A percentile compares a stretch with the other conserved stretches of the same genome.
These are phyloP conservation scores for Kodamaea lidongshanica DNA, from an alignment of 805 yeast species.

Conservation along the genomic window DNA sequence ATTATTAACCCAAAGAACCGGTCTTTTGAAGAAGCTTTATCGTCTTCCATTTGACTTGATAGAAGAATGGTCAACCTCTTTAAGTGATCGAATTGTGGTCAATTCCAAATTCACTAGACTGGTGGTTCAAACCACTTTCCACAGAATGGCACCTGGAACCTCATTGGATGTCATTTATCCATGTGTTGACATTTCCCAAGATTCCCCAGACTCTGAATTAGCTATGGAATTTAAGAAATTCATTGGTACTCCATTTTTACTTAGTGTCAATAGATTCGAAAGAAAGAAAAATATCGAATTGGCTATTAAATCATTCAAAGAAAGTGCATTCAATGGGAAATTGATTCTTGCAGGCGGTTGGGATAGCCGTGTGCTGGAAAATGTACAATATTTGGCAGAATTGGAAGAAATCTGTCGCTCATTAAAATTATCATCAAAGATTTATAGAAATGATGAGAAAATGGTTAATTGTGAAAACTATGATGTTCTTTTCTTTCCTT, in stretches of 20 bases:
- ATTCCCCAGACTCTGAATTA: slow-evolving; percentile 16
- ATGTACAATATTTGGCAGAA: slow-evolving; percentile 62
- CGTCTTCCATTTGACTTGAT: slow-evolving; percentile 77
- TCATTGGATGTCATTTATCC: slow-evolving; percentile 52
- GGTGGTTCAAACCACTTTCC: slow-evolving; percentile 63
- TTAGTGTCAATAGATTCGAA: slow-evolving; percentile 87
- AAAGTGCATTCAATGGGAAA: slow-evolving; percentile 30
- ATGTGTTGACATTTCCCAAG: slow-evolving; percentile 54
- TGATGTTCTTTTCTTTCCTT: slow-evolving; percentile 71
- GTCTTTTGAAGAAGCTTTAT: slow-evolving; percentile 55
- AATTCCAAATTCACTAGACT: slow-evolving; percentile 78
- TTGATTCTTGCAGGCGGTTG: slow-evolving; percentile 88
- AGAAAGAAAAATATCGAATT: slow-evolving; percentile 74
- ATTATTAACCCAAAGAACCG: slow-evolving; percentile 55
- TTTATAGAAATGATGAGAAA: slow-evolving; percentile 9
- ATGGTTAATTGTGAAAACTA: slow-evolving; percentile 7
- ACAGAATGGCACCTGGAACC: slow-evolving; percentile 37
- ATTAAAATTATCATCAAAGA: slow-evolving; percentile 28
- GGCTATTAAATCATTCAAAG: slow-evolving; percentile 65
- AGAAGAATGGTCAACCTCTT: slow-evolving; percentile 74
- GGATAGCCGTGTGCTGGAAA: slow-evolving; percentile 70
- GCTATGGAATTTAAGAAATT: slow-evolving; percentile 29
- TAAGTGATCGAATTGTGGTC: slow-evolving; percentile 77
- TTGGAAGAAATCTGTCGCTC: slow-evolving; percentile 45
- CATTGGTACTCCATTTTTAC: slow-evolving; percentile 39